Evolutionary conservation across 1,139 yeast species (phyloP).

Genomic region (Suhomyces taliae): DNA sequence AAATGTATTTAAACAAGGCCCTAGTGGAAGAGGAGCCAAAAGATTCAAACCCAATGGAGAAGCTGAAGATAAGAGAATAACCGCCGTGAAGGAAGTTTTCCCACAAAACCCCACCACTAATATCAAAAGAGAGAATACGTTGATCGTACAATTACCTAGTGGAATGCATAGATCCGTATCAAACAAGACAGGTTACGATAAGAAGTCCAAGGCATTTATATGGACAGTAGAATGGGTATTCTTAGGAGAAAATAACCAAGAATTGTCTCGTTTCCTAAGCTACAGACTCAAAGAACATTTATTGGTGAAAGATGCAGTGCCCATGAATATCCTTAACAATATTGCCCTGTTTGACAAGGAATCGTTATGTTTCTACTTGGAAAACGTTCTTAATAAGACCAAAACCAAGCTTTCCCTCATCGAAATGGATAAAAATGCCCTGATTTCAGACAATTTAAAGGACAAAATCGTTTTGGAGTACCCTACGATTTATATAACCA

Average conservation of each 20-base stretch:
- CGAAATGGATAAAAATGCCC: conserved; percentile 19
- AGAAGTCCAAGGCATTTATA: conserved; percentile 55
- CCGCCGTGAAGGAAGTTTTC: conserved; percentile 22
- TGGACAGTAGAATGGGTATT: conserved; percentile 84
- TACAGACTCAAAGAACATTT: conserved; percentile 47
- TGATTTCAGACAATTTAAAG: conserved; percentile 47
- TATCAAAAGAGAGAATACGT: conserved; percentile 38
- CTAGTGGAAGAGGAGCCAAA: conserved; percentile 19
- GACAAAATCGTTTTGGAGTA: conserved; percentile 70
- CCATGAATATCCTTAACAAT: conserved; percentile 31
- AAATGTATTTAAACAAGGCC: conserved; percentile 36
- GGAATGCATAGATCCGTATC: conserved; percentile 72
- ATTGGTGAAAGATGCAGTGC: conserved; percentile 38
- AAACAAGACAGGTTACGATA: conserved; percentile 77
- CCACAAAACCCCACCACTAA: conserved; percentile 27
- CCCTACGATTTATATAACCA: conserved; percentile 61
- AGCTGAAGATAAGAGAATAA: conserved; percentile 25
- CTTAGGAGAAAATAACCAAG: conserved; percentile 27
- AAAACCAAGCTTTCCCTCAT: conserved; percentile 22
- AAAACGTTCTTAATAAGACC: conserved; percentile 28
- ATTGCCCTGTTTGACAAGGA: conserved; percentile 19
- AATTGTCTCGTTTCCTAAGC: conserved; percentile 37
- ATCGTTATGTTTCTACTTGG: conserved; percentile 32
- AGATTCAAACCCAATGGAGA: conserved; percentile 25
- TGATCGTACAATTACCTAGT: conserved; percentile 53